Percentiles rank a stretch among this genome's conserved stretches.
These are phyloP conservation scores for Thielaviopsis euricoi DNA, from an alignment of 2,329 filamentous ascomycete genomes.

Conservation along the genomic window DNA sequence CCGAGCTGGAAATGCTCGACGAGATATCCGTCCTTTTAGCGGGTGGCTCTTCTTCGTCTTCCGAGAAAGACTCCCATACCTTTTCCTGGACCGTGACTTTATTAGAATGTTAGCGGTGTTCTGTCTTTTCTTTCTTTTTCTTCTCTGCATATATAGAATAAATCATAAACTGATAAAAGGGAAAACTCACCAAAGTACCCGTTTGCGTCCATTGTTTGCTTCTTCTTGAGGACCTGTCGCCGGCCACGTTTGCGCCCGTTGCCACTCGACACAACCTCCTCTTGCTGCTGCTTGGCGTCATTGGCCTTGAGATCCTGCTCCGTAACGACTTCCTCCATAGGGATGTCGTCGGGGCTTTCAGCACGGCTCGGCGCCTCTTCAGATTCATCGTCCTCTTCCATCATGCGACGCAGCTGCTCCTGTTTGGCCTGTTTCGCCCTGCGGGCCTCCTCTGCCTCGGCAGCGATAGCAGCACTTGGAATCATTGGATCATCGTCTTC, in stretches of 20 bases:
- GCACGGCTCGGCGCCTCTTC: conserved; percentile 27
- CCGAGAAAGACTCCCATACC: conserved; percentile 84
- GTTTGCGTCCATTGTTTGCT: conserved; percentile 71
- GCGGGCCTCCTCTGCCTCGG: conserved; percentile 15
- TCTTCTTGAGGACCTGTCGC: conserved; percentile 73
- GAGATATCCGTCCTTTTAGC: conserved; percentile 31
- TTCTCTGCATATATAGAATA: conserved; percentile 4
- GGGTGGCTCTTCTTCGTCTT: conserved; percentile 54
- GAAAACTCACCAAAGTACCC: conserved; percentile 64
- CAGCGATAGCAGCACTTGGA: conserved; percentile 16
- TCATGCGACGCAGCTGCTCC: conserved; percentile 25
- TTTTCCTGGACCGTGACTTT: conserved; percentile 72
- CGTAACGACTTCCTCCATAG: conserved; percentile 25
- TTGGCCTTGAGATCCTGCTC: conserved; percentile 23
- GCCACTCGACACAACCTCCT: conserved; percentile 34
- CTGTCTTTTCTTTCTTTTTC: background rate
- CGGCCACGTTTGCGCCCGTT: conserved; percentile 56
- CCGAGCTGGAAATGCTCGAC: conserved; percentile 26
- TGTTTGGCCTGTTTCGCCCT: conserved; percentile 21
- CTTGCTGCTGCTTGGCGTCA: conserved; percentile 29
- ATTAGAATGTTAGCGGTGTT: background rate
- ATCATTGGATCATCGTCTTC: conserved; percentile 21
- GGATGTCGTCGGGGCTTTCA: conserved; percentile 21
- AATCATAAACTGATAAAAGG: too few species aligned
- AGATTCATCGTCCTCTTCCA: conserved; percentile 32